Evolutionary conservation across 192 early-diverging fungal genomes (phyloP).

Genomic region (Coemansia sp.): DNA sequence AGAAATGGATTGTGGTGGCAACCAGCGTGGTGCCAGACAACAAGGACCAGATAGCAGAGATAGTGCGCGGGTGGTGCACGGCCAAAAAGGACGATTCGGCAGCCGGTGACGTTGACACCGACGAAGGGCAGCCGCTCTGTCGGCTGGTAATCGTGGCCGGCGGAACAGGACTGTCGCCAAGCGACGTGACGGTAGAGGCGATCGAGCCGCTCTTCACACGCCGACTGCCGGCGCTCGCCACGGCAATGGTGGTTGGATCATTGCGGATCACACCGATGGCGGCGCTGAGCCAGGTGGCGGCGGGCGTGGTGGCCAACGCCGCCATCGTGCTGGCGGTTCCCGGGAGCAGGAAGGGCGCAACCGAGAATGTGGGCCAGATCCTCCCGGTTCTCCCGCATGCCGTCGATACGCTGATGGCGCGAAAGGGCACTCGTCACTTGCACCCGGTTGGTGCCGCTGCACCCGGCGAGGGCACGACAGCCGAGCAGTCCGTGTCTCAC

Average conservation of each 20-base stretch:
- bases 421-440: constrained; percentile 9
- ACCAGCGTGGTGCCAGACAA: constrained; percentile 59
- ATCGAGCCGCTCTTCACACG: constrained; percentile 71
- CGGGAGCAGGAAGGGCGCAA: constrained; percentile 82
- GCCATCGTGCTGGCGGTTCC: constrained; percentile 83
- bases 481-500: not conserved
- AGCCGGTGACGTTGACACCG: not conserved
- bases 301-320: constrained; percentile 59
- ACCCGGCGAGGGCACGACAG: not conserved
- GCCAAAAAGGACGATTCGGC: not conserved
- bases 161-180: constrained; percentile 87
- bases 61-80: constrained; percentile 56
- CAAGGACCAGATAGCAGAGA: constrained; percentile 53
- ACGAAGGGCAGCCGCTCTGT: constrained; percentile 33
- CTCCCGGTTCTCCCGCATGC: constrained; percentile 80
- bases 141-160: constrained; percentile 83
- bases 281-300: constrained; percentile 78
- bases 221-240: constrained; percentile 72
- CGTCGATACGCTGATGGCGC: constrained; percentile 57
- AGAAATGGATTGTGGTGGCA: constrained; percentile 37
- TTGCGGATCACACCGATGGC: constrained; percentile 86
- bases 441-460: constrained; percentile 2
- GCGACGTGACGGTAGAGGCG: constrained; percentile 89
- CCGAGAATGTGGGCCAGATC: constrained; percentile 80
- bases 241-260: constrained; percentile 74